Evolutionary conservation across 1,139 yeast species (phyloP).

Genomic region (Candida sanyaensis): DNA sequence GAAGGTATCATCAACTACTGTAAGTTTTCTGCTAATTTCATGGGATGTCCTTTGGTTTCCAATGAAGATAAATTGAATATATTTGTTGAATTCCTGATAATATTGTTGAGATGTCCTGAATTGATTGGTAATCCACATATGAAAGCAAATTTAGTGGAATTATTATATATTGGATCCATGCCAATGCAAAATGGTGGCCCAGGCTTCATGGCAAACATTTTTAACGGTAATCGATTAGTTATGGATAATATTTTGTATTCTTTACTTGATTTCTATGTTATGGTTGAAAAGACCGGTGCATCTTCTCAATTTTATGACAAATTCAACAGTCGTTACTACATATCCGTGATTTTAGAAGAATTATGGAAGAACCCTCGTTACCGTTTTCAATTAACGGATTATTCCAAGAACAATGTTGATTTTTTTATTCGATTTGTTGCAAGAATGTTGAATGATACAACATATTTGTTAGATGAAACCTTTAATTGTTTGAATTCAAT

Average conservation of each 20-base stretch:
- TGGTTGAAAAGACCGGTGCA: slow-evolving; percentile 95
- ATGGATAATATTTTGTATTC: slow-evolving; percentile 73
- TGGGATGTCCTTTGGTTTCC: slow-evolving; percentile 58
- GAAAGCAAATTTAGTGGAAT: slow-evolving; percentile 81
- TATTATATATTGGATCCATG: slow-evolving; percentile 74
- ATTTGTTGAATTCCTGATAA: slow-evolving; percentile 73
- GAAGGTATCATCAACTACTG: slow-evolving; percentile 84
- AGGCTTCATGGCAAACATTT: slow-evolving; percentile 72
- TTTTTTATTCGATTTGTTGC: slow-evolving; percentile 93
- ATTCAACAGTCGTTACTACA: slow-evolving; percentile 86
- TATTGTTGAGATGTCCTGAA: slow-evolving; percentile 81
- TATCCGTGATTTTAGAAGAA: slow-evolving; percentile 78
- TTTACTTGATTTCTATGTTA: slow-evolving; percentile 84
- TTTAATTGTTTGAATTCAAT: slow-evolving; percentile 76
- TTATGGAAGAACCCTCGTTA: slow-evolving; percentile 77
- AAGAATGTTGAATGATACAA: slow-evolving; percentile 90
- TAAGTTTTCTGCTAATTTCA: slow-evolving; percentile 61
- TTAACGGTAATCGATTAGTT: slow-evolving; percentile 65
- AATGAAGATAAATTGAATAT: slow-evolving; percentile 52
- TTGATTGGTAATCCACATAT: slow-evolving; percentile 90
- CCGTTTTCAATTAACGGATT: slow-evolving; percentile 65
- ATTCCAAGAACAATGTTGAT: slow-evolving; percentile 66
- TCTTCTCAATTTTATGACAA: slow-evolving; percentile 95
- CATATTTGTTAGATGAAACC: slow-evolving; percentile 89
- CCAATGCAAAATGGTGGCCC: slow-evolving; percentile 57